A percentile compares a stretch with the other conserved stretches of the same genome.
These are phyloP conservation scores for Sclerotinia subarctica DNA, from an alignment of 2,329 filamentous ascomycete genomes.

Conservation along the genomic window DNA sequence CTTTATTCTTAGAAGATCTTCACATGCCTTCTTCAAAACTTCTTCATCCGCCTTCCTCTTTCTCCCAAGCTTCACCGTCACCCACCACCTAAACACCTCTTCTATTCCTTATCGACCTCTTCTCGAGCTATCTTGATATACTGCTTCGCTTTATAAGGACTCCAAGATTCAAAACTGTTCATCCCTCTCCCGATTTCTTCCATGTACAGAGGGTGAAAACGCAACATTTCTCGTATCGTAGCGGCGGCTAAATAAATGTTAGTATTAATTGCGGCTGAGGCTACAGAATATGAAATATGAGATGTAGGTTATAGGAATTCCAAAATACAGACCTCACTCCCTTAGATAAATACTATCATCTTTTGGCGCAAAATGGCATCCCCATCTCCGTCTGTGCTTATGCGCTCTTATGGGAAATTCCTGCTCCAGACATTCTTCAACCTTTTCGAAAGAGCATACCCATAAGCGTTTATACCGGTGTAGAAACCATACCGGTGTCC, in stretches of 20 bases:
- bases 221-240: not conserved
- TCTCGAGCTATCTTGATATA: not conserved
- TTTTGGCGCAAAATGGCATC: not conserved
- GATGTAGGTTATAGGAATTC: not conserved
- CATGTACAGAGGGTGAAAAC: not conserved
- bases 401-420: not conserved
- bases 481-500: not conserved
- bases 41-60: not conserved
- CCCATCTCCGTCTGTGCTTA: accelerated
- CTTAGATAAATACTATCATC: not conserved
- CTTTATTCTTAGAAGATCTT: not conserved
- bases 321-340: not conserved
- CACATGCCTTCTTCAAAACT: not conserved
- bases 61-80: not conserved
- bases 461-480: not conserved
- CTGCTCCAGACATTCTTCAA: not conserved
- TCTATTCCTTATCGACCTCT: not conserved
- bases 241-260: not conserved
- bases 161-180: not conserved
- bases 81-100: not conserved
- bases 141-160: not conserved
- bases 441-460: not conserved
- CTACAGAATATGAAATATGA: not conserved
- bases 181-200: not conserved
- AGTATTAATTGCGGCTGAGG: not conserved